phyloP scores from a whole-genome alignment of 73 alveolate species.

The Tetrahymena borealis region DNA sequence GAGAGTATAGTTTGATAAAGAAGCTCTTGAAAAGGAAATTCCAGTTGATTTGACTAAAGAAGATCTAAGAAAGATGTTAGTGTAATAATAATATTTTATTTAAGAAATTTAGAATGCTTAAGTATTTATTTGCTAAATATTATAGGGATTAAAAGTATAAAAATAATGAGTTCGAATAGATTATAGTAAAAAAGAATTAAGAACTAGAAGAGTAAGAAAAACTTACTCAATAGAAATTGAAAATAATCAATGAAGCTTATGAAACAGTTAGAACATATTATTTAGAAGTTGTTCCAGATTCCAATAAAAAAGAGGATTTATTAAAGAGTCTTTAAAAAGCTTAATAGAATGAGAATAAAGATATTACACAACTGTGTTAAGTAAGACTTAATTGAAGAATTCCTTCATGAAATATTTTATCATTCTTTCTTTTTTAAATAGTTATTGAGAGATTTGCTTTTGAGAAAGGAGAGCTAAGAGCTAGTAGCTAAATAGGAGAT shows the following conservation, averaged over 20 bases:
- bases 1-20: background rate
- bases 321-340: background rate
- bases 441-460: background rate
- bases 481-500: background rate
- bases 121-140: too few species aligned
- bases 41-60: background rate
- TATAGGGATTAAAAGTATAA: background rate
- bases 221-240: background rate
- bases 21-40: background rate
- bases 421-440: too few species aligned
- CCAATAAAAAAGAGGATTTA: background rate
- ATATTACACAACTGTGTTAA: background rate
- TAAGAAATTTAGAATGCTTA: too few species aligned
- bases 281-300: background rate
- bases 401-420: background rate
- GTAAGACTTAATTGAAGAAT: background rate
- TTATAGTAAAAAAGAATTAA: background rate
- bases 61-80: background rate
- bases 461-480: background rate
- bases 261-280: background rate
- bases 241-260: background rate
- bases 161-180: background rate
- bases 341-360: background rate
- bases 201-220: background rate
- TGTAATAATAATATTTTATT: too few species aligned